Base-by-base conservation (phyloP, 2,329 filamentous ascomycete species). In the Cladosporium sp. region DNA sequence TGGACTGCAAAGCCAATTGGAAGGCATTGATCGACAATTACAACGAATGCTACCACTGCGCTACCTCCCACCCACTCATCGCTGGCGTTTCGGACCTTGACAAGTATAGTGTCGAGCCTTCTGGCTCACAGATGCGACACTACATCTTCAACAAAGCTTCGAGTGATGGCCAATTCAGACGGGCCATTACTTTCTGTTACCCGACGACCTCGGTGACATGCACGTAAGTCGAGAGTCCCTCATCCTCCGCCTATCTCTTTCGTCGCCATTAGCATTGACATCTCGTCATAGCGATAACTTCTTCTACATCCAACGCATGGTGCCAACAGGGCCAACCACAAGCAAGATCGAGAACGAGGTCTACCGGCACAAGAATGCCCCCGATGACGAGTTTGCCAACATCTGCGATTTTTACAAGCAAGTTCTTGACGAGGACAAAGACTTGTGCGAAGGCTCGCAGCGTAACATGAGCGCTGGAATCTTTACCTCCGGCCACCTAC, bases 11-110 rank as follows among this genome's bases (percentile, higher is more conserved):
- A 19, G 77, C 72, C 59, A 79, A 80, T 66, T 80, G 78, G 78
- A 80, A 80, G 72, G 73, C 4, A 7, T 60, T 79, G 27, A 72
- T 73, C 3, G 79, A 82, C 58, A 81, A 82, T 68, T 83, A 80
- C 69, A 83, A 83, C 60, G 79, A 79, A 60, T 82, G 78, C 57
- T 82, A 82, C 57, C 78, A 82, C 67, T 81, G 78, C 67, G 72
- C 74, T 50, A 75, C 73, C 2, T 73, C 77, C 2, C 78, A 81
- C 55, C 77, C 79, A 2, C 74, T 78, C 15, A 74, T 80, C 22
- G 70, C 77, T 38, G 16, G 38, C 22, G 18, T 38, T 3, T 29
- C 45, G 6, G 45, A 49, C 16, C 45, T 49, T 3, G 39, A 49
- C 36, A 49, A 49, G 45, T 49, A 49, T 20, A 35, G 30, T 15